A percentile compares a stretch with the other conserved stretches of the same genome.
Evolutionary conservation across 169 alveolate species (phyloP).

Genomic region (Plasmodium adleri): DNA sequence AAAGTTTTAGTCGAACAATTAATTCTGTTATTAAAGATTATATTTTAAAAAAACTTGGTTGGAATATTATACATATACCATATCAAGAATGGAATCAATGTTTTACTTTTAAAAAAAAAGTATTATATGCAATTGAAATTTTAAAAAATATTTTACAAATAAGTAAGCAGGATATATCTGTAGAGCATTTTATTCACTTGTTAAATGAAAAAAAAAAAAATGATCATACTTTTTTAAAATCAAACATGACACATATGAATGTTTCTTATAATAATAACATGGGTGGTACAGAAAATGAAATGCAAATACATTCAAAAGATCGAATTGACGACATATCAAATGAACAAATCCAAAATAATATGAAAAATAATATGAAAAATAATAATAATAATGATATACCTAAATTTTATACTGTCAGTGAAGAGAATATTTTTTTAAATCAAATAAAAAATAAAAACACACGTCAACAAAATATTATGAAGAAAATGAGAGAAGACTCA

Average conservation of each 20-base stretch:
- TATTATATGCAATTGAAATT: constrained; percentile 30
- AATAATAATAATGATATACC: constrained; percentile 16
- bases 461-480: constrained; percentile 37
- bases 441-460: constrained; percentile 38
- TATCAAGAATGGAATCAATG: constrained; percentile 78
- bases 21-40: constrained; percentile 67
- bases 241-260: not conserved
- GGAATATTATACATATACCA: constrained; percentile 72
- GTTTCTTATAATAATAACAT: not conserved
- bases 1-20: constrained; percentile 67
- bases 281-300: not conserved
- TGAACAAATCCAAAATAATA: not conserved
- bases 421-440: constrained; percentile 44
- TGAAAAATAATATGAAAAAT: not conserved
- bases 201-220: not conserved
- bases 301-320: not conserved
- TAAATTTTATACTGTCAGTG: constrained; percentile 42
- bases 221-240: not conserved
- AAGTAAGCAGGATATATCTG: constrained; percentile 5
- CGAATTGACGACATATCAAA: not conserved
- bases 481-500: constrained; percentile 12
- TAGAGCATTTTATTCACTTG: constrained; percentile 14
- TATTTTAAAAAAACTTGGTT: constrained; percentile 67
- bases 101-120: constrained; percentile 41
- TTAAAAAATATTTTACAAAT: constrained; percentile 14